These are phyloP conservation scores for Globisporangium nunn DNA, from an alignment of 352 stramenopile genomes.

Conservation along the genomic window DNA sequence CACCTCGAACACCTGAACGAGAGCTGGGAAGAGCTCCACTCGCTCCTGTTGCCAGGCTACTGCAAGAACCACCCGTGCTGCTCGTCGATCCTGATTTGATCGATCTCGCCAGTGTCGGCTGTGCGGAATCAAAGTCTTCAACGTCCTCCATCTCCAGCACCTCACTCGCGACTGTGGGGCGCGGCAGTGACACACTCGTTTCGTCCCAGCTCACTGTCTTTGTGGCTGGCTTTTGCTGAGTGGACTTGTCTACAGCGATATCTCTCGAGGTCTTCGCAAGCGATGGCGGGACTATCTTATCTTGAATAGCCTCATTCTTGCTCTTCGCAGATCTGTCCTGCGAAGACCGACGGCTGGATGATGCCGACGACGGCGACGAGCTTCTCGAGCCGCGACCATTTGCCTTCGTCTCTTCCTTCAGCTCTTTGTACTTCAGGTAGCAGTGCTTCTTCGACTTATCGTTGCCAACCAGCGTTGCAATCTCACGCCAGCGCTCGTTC, in stretches of 20 bases:
- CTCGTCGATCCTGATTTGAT: background rate
- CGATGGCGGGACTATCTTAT: no score
- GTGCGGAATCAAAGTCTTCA: slow-evolving; percentile 12
- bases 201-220: background rate
- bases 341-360: slow-evolving; percentile 12
- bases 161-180: slow-evolving; percentile 1
- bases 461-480: slow-evolving; percentile 47
- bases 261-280: slow-evolving; percentile 11
- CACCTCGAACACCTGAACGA: background rate
- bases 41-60: background rate
- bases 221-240: background rate
- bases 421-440: slow-evolving; percentile 82
- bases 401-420: slow-evolving; percentile 50
- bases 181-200: background rate
- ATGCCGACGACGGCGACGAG: slow-evolving; percentile 3
- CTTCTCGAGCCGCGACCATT: slow-evolving; percentile 12
- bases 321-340: slow-evolving; percentile 3
- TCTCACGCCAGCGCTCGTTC: slow-evolving; percentile 67
- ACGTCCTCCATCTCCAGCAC: slow-evolving; percentile 14
- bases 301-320: background rate
- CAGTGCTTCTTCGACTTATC: slow-evolving; percentile 74
- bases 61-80: background rate
- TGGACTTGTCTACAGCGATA: slow-evolving; percentile 20
- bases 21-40: background rate
- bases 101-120: background rate